Evolutionary conservation across 2,329 filamentous ascomycete species (phyloP), one percentile per base, ranked within the genome.

Genomic region (Hawksworthiomyces lignivorus): DNA sequence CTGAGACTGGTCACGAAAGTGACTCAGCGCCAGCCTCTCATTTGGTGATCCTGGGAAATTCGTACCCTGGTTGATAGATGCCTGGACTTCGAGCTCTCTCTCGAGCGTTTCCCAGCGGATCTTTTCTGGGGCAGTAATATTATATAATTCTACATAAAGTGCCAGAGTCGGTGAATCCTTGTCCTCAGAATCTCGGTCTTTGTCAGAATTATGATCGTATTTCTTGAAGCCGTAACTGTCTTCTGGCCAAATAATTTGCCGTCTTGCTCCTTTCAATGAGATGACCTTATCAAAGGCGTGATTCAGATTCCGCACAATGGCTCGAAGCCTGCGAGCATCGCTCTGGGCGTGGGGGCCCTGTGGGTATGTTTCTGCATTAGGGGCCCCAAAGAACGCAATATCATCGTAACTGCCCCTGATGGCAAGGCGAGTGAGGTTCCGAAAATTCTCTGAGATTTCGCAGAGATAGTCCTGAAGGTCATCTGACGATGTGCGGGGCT

Each of bases 381-480:
- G 35, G n/a, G 22, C 21, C 11, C 35, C 35, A 15, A 37, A 37
- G 22, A 37, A 37, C n/a, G 22, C 26, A 24, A 27, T 5, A 7
- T 37, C 24, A 15, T 37, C 35, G 18, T 37, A 37, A 7, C 12
- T 37, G 22, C 35, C 35, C 18, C n/a, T 27, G 35, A 29, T 24
- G 11, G 35, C 35, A 14, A 27, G 35, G 35, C 21, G 20, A 14
- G 35, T 17, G 12, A 37, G 35, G 3, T 37, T 19, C 14, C 35
- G 60, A 31, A 68, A 69, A 0, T 52, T 47, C 20, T 53, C 53
- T 8, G 65, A 60, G 11, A 67, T 59, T 0, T 48, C 39, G 1
- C 68, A 47, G 4, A 67, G 50, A 37, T 61, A 65, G 0, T 49
- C 45, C 12, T 61, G 47, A 47, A 57, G 57, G 3, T 64, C 58